Evolutionary conservation across 1,284 basidiomycete genomes (phyloP).

Genomic region (Puccinia coronata): DNA sequence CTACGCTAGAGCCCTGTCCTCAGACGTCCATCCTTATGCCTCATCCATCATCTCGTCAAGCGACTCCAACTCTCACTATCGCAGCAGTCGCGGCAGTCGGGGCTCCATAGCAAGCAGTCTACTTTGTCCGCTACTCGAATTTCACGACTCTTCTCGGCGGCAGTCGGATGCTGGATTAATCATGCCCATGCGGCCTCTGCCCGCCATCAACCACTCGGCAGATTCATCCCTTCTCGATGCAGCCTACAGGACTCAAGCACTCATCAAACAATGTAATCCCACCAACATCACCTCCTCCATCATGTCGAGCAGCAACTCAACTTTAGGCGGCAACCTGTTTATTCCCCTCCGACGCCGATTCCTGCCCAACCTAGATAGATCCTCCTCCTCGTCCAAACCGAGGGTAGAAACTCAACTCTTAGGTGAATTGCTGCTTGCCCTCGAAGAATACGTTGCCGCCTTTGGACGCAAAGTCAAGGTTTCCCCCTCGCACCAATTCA

Average conservation of each 20-base stretch:
- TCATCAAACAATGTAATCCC: neutral
- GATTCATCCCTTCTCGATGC: neutral
- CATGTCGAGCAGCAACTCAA: slow-evolving; percentile 17
- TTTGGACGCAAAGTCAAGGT: slow-evolving; percentile 41
- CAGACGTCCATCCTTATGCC: slow-evolving; percentile 31
- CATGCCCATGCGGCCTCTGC: slow-evolving; percentile 37
- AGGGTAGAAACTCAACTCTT: slow-evolving; percentile 43
- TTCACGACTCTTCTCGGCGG: slow-evolving; percentile 14
- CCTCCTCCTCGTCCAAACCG: neutral
- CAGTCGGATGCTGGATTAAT: slow-evolving; percentile 30
- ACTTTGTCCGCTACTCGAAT: slow-evolving; percentile 39
- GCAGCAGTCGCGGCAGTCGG: slow-evolving; percentile 25
- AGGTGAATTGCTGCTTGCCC: slow-evolving; percentile 32
- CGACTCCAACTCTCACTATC: slow-evolving; percentile 31
- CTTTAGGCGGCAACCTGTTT: slow-evolving; percentile 29
- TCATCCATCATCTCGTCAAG: slow-evolving; percentile 38
- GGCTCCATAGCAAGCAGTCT: slow-evolving; percentile 39
- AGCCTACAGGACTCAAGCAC: neutral
- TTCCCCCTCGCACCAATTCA: slow-evolving; percentile 39
- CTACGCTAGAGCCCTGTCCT: slow-evolving; percentile 32
- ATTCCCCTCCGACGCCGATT: slow-evolving; percentile 36
- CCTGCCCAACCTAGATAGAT: slow-evolving; percentile 16
- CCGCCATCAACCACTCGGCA: slow-evolving; percentile 11
- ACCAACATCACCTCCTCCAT: neutral
- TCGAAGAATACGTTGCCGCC: slow-evolving; percentile 40